phyloP scores from a whole-genome alignment of 345 rosid genomes.

The Punica granatum region DNA sequence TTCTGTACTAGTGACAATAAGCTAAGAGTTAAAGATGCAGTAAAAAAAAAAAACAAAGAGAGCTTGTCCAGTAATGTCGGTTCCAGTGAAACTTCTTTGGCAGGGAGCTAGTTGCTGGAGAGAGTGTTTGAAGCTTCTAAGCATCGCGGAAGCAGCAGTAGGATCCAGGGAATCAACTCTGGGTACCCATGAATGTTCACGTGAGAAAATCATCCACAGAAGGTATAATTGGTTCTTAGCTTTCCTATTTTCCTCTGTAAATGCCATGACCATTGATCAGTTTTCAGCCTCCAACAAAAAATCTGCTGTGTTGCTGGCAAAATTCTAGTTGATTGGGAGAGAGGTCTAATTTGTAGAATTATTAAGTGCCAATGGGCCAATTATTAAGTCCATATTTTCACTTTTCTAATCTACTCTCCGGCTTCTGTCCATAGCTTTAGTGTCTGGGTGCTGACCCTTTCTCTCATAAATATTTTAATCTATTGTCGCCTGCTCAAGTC shows the following conservation, averaged over 20 bases:
- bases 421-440: too few species aligned
- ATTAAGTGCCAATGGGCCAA: neutral
- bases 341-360: neutral
- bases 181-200: conserved; percentile 17
- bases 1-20: neutral
- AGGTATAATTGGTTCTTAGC: conserved; percentile 32
- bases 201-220: conserved; percentile 52
- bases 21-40: neutral
- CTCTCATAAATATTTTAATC: too few species aligned
- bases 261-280: neutral
- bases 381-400: too few species aligned
- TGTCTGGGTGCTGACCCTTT: too few species aligned
- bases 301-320: neutral
- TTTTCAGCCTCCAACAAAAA: neutral
- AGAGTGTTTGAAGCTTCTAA: conserved; percentile 61
- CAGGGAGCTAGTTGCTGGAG: conserved; percentile 82
- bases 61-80: neutral
- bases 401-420: too few species aligned
- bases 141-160: conserved; percentile 50
- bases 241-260: neutral
- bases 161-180: conserved; percentile 22
- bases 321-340: neutral
- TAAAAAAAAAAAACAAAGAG: neutral
- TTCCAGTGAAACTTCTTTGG: conserved; percentile 79
- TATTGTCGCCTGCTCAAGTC: too few species aligned